Percentiles rank a stretch among this genome's conserved stretches.
phyloP scores from a whole-genome alignment of 345 rosid species.

The Schrenkiella parvula region DNA sequence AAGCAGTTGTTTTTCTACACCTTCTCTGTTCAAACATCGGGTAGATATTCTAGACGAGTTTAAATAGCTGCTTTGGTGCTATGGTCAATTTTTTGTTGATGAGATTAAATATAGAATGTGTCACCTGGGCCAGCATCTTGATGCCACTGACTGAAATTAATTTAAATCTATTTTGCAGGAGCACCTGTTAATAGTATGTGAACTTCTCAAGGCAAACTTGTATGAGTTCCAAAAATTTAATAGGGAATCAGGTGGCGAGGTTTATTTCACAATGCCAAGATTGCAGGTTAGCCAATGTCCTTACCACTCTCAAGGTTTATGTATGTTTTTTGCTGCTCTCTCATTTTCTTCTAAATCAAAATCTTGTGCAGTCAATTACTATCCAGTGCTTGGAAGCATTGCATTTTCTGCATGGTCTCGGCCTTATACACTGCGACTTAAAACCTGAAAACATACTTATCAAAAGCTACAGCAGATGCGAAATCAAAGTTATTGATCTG shows the following conservation, averaged over 20 bases:
- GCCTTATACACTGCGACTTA: conserved; percentile 91
- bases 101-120: neutral
- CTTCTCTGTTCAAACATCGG: neutral
- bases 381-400: conserved; percentile 95
- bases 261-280: conserved; percentile 98
- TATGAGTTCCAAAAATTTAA: conserved; percentile 97
- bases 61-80: conserved; percentile 7
- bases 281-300: conserved; percentile 62
- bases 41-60: neutral
- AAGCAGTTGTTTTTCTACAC: neutral
- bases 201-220: conserved; percentile 94
- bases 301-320: conserved; percentile 17
- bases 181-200: conserved; percentile 92
- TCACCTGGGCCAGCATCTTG: neutral
- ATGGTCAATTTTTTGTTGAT: neutral
- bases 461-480: conserved; percentile 96
- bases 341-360: conserved; percentile 26
- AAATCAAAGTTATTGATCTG: conserved; percentile 95
- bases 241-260: conserved; percentile 98
- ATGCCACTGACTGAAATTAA: conserved; percentile 1
- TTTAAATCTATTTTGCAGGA: conserved; percentile 48
- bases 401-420: conserved; percentile 84
- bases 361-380: conserved; percentile 77
- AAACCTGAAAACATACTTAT: conserved; percentile 94
- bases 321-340: conserved; percentile 10